Percentiles rank a stretch among this genome's conserved stretches.
Evolutionary conservation across 2,329 filamentous ascomycete species (phyloP).

Genomic region (Penicillium sp.): DNA sequence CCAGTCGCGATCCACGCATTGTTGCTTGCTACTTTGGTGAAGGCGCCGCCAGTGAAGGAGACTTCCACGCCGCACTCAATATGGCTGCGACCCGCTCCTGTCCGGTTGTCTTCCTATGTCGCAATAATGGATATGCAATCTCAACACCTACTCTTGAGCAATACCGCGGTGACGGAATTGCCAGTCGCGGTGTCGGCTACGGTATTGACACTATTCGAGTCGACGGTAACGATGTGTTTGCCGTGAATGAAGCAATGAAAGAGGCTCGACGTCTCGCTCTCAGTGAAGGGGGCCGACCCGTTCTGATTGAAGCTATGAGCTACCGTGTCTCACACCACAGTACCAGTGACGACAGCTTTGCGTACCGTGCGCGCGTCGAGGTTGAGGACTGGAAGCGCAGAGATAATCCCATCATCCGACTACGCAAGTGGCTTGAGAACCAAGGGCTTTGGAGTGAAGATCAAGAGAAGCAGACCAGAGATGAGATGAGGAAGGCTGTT

Average conservation of each 20-base stretch:
- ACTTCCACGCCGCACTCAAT: conserved; percentile 89
- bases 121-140: conserved; percentile 92
- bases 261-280: conserved; percentile 78
- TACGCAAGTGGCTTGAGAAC: conserved; percentile 89
- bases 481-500: conserved; percentile 70
- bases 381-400: conserved; percentile 92
- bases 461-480: conserved; percentile 72
- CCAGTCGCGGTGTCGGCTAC: conserved; percentile 81
- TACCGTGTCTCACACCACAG: conserved; percentile 98
- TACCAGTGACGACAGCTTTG: conserved; percentile 95
- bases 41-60: conserved; percentile 85
- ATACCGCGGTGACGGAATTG: conserved; percentile 89
- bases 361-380: conserved; percentile 88
- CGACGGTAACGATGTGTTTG: conserved; percentile 93
- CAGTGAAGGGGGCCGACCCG: conserved; percentile 74
- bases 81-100: conserved; percentile 88
- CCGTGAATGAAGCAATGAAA: conserved; percentile 77
- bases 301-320: conserved; percentile 93
- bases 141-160: conserved; percentile 87
- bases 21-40: conserved; percentile 88
- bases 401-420: conserved; percentile 82
- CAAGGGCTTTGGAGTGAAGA: conserved; percentile 82
- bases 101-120: conserved; percentile 84
- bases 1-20: conserved; percentile 66
- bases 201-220: conserved; percentile 92